Evolutionary conservation across 768 basidiomycete species (phyloP), one percentile per base, ranked within the genome.

Genomic region (Russula olivacea): DNA sequence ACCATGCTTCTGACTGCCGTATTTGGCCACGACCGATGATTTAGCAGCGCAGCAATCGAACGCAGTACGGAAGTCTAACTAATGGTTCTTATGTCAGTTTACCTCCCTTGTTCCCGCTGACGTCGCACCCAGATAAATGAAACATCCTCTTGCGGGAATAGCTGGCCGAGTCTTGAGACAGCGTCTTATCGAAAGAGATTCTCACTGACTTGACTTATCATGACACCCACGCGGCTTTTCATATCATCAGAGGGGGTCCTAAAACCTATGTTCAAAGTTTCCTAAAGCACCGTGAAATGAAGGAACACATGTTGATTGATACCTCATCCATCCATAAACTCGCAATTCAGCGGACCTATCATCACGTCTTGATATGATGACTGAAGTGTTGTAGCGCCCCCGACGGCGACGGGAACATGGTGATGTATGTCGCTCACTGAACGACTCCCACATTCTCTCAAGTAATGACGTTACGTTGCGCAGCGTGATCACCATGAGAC

Each of bases 391-490:
- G 45, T 21, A 47, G 21, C 14, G 25, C 30, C 25, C 47, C 52
- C 57, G 62, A 41, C 43, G 49, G 48, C 25, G 61, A 53, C 51
- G 61, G 61, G 48, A 49, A 51, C n/a, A 28, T 17, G 48, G 10
- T 45, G 28, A 6, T 48, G 32, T 7, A 11, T 41, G 43, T 30
- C 23, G 38, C 17, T 21, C 23, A 17, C 34, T 17, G 32, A 21
- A 11, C 45, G 48, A 15, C 23, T 3, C 48, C 2, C 36, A n/a
- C 40, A 50, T 52, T 2, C 36, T 36, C 45, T n/a, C 51, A 23
- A 53, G 15, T 10, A 10, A 52, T 52, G 50, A 14, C 56, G 34
- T 52, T 43, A 36, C 32, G 43, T 28, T 36, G 57, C 32, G 51
- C 51, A 17, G 32, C 45, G 57, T 58, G 28, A 32, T 52, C 32